Conservation (phyloP, 345 rosid species). For the Rhodamnia argentea region DNA sequence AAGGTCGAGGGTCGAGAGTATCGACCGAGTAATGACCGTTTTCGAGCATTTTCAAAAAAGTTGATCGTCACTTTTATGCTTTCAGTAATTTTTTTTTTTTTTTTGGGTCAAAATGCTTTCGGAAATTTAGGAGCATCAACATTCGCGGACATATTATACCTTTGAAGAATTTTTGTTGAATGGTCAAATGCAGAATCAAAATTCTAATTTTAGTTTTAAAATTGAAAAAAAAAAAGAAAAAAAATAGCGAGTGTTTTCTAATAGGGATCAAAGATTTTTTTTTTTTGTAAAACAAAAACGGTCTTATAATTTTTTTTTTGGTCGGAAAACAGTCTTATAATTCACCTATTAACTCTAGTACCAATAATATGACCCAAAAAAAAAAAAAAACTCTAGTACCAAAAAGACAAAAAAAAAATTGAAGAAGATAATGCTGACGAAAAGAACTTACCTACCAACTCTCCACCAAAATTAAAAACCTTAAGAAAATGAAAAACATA, state of each 20-base stretch:
- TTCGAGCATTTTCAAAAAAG: background rate
- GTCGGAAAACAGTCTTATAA: background rate
- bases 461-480: background rate
- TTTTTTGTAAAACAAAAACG: too few relatives aligned
- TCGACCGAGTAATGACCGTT: background rate
- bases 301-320: background rate
- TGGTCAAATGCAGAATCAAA: background rate
- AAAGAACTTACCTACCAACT: background rate
- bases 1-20: background rate
- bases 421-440: background rate
- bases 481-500: background rate
- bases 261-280: background rate
- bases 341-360: background rate
- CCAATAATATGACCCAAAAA: too few relatives aligned
- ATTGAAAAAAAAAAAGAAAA: background rate
- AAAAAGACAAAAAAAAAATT: background rate
- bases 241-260: background rate
- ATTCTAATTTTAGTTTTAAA: background rate
- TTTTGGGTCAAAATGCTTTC: background rate
- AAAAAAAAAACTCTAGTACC: too few relatives aligned
- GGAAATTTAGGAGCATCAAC: background rate
- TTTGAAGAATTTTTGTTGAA: background rate
- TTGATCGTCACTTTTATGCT: background rate
- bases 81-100: too few relatives aligned
- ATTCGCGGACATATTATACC: background rate